phyloP scores from a whole-genome alignment of 139 green algal species.

The Chlamydomonas incerta region DNA sequence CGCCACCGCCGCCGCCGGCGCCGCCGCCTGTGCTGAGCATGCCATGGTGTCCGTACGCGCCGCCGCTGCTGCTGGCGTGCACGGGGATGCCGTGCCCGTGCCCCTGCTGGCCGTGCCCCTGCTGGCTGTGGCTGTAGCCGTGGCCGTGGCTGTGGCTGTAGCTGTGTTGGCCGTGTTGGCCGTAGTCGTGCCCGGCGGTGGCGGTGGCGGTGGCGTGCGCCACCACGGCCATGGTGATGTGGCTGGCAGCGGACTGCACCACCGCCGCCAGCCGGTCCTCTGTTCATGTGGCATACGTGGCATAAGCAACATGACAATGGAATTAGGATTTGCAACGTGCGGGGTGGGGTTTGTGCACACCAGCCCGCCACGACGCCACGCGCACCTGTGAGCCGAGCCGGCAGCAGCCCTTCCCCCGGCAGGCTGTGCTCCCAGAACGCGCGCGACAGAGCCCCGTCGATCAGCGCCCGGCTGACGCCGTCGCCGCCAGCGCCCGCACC shows the following conservation, averaged over 20 bases:
- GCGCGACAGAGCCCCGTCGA: not conserved
- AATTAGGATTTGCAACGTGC: no score
- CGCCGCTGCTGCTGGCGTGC: no score
- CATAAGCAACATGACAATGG: no score
- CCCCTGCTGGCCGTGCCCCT: not conserved
- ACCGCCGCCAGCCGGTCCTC: slow-evolving; percentile 22
- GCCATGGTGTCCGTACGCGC: no score
- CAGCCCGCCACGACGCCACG: not conserved
- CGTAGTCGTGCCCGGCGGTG: no score
- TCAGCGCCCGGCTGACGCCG: not conserved
- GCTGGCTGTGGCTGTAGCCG: no score
- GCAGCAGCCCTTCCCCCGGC: not conserved
- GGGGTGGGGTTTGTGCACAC: not conserved
- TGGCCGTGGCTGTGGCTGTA: not conserved
- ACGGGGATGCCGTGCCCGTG: no score
- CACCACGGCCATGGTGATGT: slow-evolving; percentile 34
- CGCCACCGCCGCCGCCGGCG: no score
- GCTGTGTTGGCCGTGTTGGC: no score
- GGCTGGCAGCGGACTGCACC: not conserved
- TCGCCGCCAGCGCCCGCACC: not conserved
- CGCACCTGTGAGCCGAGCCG: slow-evolving; percentile 8
- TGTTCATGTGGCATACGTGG: no score
- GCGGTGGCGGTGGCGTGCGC: not conserved
- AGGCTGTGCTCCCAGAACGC: slow-evolving; percentile 31
- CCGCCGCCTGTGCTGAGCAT: no score